These are phyloP conservation scores for Phanerochaete sordida DNA, from an alignment of 768 basidiomycete species.

Conservation along the genomic window DNA sequence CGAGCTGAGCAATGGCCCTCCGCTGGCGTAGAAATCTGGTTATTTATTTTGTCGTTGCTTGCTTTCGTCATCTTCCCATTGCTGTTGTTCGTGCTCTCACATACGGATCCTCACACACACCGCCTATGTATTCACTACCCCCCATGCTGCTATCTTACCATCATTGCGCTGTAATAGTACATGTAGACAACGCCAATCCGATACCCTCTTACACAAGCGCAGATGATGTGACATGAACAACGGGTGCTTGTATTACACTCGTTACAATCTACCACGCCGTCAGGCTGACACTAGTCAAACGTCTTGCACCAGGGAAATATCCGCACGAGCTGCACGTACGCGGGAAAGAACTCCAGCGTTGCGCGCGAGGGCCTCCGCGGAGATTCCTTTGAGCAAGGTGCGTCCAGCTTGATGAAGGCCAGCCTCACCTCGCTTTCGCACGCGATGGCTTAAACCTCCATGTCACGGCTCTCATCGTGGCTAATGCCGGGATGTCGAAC, in stretches of 20 bases:
- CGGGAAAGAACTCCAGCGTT: neutral
- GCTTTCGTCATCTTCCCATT: slow-evolving; percentile 1
- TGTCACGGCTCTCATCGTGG: slow-evolving; percentile 1
- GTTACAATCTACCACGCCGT: neutral
- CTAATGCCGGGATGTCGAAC: neutral
- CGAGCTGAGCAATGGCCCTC: slow-evolving; percentile 72
- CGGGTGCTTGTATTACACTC: neutral
- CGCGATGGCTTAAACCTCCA: neutral
- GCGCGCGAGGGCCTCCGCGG: neutral
- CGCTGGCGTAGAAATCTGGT: slow-evolving; percentile 27
- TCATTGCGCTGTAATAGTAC: neutral
- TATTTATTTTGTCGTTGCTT: slow-evolving; percentile 1
- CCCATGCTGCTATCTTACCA: neutral
- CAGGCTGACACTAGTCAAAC: no score
- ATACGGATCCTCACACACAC: neutral
- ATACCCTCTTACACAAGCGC: neutral
- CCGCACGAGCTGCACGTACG: neutral
- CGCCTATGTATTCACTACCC: neutral
- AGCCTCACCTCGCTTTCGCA: neutral
- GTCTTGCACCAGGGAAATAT: neutral
- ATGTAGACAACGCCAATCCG: neutral
- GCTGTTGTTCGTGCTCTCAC: neutral
- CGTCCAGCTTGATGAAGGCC: neutral
- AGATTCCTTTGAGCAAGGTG: neutral
- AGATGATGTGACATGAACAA: neutral